Evolutionary conservation across 129 eudicot species (phyloP), one percentile per base, ranked within the genome.

Genomic region (Oenanthe sinensis): DNA sequence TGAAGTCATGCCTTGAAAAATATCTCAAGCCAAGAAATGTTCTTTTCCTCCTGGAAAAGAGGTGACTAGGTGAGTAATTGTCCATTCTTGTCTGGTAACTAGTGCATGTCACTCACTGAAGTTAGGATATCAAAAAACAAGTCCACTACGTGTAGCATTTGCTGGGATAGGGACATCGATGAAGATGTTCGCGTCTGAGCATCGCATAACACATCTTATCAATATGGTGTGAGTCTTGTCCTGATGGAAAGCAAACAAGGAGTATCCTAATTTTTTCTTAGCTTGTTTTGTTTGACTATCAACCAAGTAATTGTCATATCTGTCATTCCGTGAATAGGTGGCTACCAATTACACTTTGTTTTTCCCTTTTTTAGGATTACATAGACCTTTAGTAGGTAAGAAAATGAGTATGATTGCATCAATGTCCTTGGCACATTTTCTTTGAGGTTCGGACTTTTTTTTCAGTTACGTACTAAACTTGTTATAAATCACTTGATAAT

Each of bases 31-130:
- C 39, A 15, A 16, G 43, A 70, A 28, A 44, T 10, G 79, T 60
- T 11, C 19, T 8, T 74, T 45, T 33, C 7, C 44, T 26, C 8
- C 20, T 14, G 73, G 71, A 39, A 24, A 79, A 48, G 60, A 79
- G 83, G 83, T 58, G 78, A 79, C 49, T 58, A 79, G 83, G 83
- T 74, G 78, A 15, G 83, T 50, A 72, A 50, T 26, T 74, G 49
- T 73, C 14, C 28, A 55, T 74, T 39, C 47, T 39, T 70, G 82
- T 49, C 77, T 69, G 48, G 49, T 79, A 60, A 30, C n/a, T 73
- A 30, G 30, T 81, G 54, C 49, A 72, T 58, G 73, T 52, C 72
- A 30, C 72, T 22, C 43, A 67, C 72, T 67, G 72, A 67, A 67
- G 42, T 63, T 16, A 77, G 46, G 62, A 68, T 52, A 43, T 54